A percentile compares a stretch with the other conserved stretches of the same genome.
Conservation (phyloP, 2,329 filamentous ascomycete genomes). For the Taxawa tesnikishii region DNA sequence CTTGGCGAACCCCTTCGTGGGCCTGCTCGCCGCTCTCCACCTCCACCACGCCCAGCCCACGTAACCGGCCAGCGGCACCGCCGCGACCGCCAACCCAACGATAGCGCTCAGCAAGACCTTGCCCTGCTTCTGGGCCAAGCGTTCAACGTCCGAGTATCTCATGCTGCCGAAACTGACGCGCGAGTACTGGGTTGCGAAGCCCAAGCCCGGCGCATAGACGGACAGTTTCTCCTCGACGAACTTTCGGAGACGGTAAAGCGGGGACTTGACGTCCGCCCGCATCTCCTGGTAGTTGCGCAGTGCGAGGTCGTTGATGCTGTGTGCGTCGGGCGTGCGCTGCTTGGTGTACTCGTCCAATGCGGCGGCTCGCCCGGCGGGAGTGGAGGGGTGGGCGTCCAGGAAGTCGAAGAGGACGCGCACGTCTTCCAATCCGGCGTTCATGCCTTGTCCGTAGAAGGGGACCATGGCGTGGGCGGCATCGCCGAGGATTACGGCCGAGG, state of each 20-base stretch:
- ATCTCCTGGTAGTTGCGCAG: conserved; percentile 90
- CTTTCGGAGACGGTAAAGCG: conserved; percentile 69
- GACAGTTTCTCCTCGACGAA: conserved; percentile 74
- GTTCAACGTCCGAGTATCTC: conserved; percentile 72
- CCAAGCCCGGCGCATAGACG: conserved; percentile 60
- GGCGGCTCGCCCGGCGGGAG: conserved; percentile 22
- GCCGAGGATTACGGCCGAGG: conserved; percentile 72
- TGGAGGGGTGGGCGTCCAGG: conserved; percentile 54
- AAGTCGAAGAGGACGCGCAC: conserved; percentile 76
- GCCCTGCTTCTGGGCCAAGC: conserved; percentile 57
- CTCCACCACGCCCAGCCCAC: conserved; percentile 16
- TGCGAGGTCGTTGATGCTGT: conserved; percentile 86
- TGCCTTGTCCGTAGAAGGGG: conserved; percentile 94
- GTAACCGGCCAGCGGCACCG: conserved; percentile 14
- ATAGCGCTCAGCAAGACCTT: conserved; percentile 22
- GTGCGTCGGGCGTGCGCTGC: conserved; percentile 63
- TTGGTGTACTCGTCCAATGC: conserved; percentile 64
- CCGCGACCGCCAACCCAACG: conserved; percentile 35
- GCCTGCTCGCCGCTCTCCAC: conserved; percentile 11
- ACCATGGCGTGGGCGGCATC: conserved; percentile 97
- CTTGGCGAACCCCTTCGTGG: conserved; percentile 2
- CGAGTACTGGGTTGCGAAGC: conserved; percentile 87
- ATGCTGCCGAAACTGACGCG: conserved; percentile 90
- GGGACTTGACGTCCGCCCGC: conserved; percentile 71
- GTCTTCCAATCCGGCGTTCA: conserved; percentile 94